phyloP scores from a whole-genome alignment of 768 basidiomycete genomes.

The Gautieria morchelliformis region DNA sequence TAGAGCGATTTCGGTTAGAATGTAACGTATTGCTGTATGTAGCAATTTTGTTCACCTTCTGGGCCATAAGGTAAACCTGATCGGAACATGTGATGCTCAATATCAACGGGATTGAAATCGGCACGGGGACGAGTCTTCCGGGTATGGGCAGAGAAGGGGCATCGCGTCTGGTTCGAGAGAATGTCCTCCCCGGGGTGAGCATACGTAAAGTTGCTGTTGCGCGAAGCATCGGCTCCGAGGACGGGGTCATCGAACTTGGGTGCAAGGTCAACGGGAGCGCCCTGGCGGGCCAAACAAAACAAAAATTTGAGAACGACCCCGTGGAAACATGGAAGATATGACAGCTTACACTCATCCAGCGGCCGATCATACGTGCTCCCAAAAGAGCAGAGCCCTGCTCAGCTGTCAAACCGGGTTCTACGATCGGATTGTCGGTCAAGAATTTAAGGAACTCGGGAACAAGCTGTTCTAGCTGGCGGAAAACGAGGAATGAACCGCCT shows the following conservation, averaged over 20 bases:
- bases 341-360: constrained; percentile 23
- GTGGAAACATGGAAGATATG: background rate
- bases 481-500: constrained; percentile 23
- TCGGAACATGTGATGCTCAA: constrained; percentile 32
- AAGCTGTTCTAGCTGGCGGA: constrained; percentile 23
- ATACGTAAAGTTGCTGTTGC: constrained; percentile 23
- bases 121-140: constrained; percentile 21
- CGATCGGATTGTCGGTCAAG: constrained; percentile 15
- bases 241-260: constrained; percentile 18
- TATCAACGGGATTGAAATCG: constrained; percentile 15
- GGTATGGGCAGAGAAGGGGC: constrained; percentile 22
- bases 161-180: constrained; percentile 15
- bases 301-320: background rate
- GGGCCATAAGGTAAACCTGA: constrained; percentile 45
- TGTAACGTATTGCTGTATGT: background rate
- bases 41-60: constrained; percentile 18
- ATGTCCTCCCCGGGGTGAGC: constrained; percentile 12
- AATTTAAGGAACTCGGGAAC: constrained; percentile 28
- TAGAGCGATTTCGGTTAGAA: background rate
- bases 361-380: constrained; percentile 25
- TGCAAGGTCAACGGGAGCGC: constrained; percentile 21
- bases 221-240: constrained; percentile 16
- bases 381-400: constrained; percentile 19
- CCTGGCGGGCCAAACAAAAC: constrained; percentile 2
- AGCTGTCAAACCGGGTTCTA: constrained; percentile 12